These are phyloP conservation scores for Obba rivulosa DNA, from an alignment of 768 basidiomycete species.

Conservation along the genomic window DNA sequence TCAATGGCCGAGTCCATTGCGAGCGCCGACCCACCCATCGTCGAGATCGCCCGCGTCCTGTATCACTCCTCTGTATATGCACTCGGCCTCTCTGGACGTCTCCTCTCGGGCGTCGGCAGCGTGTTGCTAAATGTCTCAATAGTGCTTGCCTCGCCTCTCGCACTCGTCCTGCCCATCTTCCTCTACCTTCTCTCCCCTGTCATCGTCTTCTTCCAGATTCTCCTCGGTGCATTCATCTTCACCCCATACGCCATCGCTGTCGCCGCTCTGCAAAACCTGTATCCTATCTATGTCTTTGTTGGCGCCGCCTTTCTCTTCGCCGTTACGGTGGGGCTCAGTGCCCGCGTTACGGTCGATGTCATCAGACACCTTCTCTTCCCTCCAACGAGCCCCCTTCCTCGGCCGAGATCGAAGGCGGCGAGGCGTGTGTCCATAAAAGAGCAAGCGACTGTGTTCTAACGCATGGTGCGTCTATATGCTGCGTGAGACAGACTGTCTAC, in stretches of 20 bases:
- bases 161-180: constrained; percentile 10
- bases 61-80: not conserved
- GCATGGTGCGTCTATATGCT: too few relatives aligned
- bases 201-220: constrained; percentile 34
- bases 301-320: constrained; percentile 16
- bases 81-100: constrained; percentile 2
- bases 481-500: too few relatives aligned
- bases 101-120: constrained; percentile 4
- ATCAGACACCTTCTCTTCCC: not conserved
- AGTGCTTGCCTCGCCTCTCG: not conserved
- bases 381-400: not conserved
- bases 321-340: constrained; percentile 9
- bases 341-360: constrained; percentile 4
- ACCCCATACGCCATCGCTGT: constrained; percentile 36
- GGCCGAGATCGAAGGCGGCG: not conserved
- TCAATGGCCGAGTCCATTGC: too few relatives aligned
- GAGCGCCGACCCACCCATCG: constrained; percentile 8
- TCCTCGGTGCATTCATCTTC: constrained; percentile 37
- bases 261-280: constrained; percentile 11
- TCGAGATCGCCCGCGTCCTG: constrained; percentile 12
- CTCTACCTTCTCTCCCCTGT: constrained; percentile 45
- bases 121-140: not conserved
- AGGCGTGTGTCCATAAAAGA: constrained; percentile 5
- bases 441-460: too few relatives aligned
- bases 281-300: constrained; percentile 24